These are phyloP conservation scores for Orbilia javanica DNA, from an alignment of 2,329 filamentous ascomycete genomes.

Conservation along the genomic window DNA sequence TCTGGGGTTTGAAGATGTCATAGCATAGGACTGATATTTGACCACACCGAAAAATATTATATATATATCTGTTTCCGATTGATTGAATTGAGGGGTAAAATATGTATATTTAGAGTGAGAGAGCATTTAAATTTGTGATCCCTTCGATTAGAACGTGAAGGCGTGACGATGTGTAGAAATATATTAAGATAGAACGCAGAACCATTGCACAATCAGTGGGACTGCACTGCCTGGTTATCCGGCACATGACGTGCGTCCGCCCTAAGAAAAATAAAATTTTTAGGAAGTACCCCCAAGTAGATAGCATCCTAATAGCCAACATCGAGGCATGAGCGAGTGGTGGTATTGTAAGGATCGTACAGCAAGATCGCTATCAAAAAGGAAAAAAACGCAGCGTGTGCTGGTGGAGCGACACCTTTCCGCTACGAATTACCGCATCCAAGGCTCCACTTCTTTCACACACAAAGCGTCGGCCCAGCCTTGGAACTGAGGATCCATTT, in stretches of 20 bases:
- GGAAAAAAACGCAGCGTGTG: slow-evolving; percentile 17
- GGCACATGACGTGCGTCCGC: not conserved
- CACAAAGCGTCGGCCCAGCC: not conserved
- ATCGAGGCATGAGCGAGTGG: not conserved
- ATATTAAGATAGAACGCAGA: not conserved
- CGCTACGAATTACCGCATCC: slow-evolving; percentile 43
- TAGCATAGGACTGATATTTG: not conserved
- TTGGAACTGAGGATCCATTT: slow-evolving; percentile 1
- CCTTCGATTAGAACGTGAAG: not conserved
- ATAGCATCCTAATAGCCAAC: not conserved
- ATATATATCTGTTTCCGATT: not conserved
- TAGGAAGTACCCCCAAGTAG: not conserved
- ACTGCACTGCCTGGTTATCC: not conserved
- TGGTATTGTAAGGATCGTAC: slow-evolving; percentile 53
- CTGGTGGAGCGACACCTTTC: slow-evolving; percentile 32
- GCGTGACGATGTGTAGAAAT: not conserved
- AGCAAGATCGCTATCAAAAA: not conserved
- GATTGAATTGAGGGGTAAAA: not conserved
- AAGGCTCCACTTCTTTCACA: slow-evolving; percentile 2
- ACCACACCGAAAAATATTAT: too few relatives aligned
- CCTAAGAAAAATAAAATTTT: not conserved
- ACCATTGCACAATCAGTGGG: slow-evolving; percentile 7
- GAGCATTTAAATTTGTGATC: too few relatives aligned
- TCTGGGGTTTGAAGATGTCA: not conserved
- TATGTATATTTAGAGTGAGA: not conserved